Evolutionary conservation across 148 eudicot genomes (phyloP).

Genomic region (Camellia sinensis): DNA sequence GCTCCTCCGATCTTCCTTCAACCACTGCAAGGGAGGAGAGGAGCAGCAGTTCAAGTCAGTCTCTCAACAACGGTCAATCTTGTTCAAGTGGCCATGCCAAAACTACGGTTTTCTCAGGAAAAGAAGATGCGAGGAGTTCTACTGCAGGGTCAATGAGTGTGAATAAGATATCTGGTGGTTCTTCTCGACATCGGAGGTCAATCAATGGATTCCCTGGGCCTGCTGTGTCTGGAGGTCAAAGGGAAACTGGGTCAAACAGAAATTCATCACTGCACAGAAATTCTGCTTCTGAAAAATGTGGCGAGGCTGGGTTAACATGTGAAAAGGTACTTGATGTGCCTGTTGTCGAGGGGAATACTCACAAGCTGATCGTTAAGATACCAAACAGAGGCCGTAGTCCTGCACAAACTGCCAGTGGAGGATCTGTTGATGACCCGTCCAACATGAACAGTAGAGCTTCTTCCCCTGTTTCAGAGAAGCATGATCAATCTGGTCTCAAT

Average conservation of each 20-base stretch:
- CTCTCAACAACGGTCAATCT: slow-evolving; percentile 59
- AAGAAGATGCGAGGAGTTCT: slow-evolving; percentile 61
- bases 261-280: slow-evolving; percentile 31
- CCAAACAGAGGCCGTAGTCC: slow-evolving; percentile 68
- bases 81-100: slow-evolving; percentile 62
- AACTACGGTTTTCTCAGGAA: slow-evolving; percentile 37
- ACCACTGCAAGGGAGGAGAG: slow-evolving; percentile 52
- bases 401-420: slow-evolving; percentile 47
- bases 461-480: slow-evolving; percentile 60
- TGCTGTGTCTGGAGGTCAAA: slow-evolving; percentile 33
- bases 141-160: slow-evolving; percentile 47
- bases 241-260: slow-evolving; percentile 41
- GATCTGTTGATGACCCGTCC: slow-evolving; percentile 46
- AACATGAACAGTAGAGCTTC: slow-evolving; percentile 55
- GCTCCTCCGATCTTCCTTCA: slow-evolving; percentile 43
- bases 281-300: slow-evolving; percentile 45
- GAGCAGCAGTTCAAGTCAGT: slow-evolving; percentile 78
- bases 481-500: slow-evolving; percentile 43
- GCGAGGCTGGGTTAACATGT: slow-evolving; percentile 29
- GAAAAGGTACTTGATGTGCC: slow-evolving; percentile 45
- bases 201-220: slow-evolving; percentile 43
- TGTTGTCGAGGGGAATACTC: slow-evolving; percentile 42
- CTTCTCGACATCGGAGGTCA: slow-evolving; percentile 50
- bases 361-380: slow-evolving; percentile 76
- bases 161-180: slow-evolving; percentile 42